Evolutionary conservation across 2,329 filamentous ascomycete genomes (phyloP).

Genomic region (Knoxdaviesia capensis): DNA sequence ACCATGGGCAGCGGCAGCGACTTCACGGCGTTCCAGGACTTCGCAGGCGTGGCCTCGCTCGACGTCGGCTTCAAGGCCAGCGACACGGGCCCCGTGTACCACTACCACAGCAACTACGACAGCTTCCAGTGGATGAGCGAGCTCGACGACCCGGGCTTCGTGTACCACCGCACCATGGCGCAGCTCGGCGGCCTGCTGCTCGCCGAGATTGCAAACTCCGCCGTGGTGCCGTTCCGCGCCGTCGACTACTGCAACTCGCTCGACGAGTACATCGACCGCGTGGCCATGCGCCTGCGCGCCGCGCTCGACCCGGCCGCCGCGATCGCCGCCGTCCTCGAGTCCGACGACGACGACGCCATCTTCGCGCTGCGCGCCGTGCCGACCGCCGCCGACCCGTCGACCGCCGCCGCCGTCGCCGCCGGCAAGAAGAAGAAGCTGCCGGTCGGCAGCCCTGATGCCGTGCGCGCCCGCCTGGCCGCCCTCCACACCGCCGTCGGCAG

Average conservation of each 20-base stretch:
- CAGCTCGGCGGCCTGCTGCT: conserved; percentile 43
- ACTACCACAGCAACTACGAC: conserved; percentile 86
- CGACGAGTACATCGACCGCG: conserved; percentile 25
- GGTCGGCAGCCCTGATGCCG: conserved; percentile 16
- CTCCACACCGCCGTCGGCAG: conserved; percentile 17
- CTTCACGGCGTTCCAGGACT: conserved; percentile 58
- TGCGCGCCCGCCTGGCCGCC: conserved; percentile 17
- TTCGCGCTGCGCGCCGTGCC: conserved; percentile 11
- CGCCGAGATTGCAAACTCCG: conserved; percentile 38
- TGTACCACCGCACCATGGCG: conserved; percentile 46
- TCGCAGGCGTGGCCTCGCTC: conserved; percentile 43
- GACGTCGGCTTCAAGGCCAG: conserved; percentile 37
- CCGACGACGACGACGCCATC: conserved; percentile 10
- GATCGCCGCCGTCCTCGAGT: conserved; percentile 3
- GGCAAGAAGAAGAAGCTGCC: conserved; percentile 3
- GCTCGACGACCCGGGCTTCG: conserved; percentile 50
- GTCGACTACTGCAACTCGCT: conserved; percentile 42
- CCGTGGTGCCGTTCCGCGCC: conserved; percentile 43
- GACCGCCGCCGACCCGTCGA: conserved; percentile 7
- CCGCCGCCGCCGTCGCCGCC: conserved; percentile 8
- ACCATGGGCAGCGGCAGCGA: conserved; percentile 57
- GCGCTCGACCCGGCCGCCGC: conserved; percentile 2
- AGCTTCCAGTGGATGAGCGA: conserved; percentile 76
- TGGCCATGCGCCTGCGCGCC: conserved; percentile 26
- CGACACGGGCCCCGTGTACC: conserved; percentile 37